phyloP scores from a whole-genome alignment of 192 early-diverging fungal species.

The Tieghemiomyces parasiticus region DNA sequence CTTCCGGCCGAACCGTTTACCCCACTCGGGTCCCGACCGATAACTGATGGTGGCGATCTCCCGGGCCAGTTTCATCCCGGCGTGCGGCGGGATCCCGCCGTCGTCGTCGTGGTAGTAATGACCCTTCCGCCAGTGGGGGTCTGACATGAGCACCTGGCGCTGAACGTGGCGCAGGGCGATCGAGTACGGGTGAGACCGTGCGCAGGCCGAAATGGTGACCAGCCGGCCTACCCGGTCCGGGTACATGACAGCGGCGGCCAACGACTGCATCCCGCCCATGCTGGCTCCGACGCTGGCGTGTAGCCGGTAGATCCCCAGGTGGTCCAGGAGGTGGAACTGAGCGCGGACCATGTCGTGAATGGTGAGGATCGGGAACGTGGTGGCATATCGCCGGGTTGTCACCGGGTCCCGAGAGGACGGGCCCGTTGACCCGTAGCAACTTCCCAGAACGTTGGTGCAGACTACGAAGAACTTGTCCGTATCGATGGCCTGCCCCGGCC shows the following conservation, averaged over 20 bases:
- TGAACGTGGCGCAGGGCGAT: conserved; percentile 89
- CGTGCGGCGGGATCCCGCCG: conserved; percentile 57
- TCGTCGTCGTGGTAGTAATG: conserved; percentile 60
- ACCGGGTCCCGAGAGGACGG: conserved; percentile 68
- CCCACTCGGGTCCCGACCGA: conserved; percentile 97
- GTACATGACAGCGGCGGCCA: conserved; percentile 69
- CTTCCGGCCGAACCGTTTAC: conserved; percentile 80
- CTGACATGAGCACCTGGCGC: conserved; percentile 77
- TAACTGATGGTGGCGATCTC: conserved; percentile 88
- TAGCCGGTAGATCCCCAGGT: conserved; percentile 58
- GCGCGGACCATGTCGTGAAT: conserved; percentile 94
- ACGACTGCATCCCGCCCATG: conserved; percentile 95
- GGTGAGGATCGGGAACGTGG: conserved; percentile 80
- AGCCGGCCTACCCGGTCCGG: conserved; percentile 70
- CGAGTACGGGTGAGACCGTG: conserved; percentile 89
- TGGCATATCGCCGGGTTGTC: conserved; percentile 63
- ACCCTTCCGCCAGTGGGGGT: conserved; percentile 91
- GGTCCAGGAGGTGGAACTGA: conserved; percentile 75
- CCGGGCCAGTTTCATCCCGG: conserved; percentile 93
- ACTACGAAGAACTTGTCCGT: conserved; percentile 90
- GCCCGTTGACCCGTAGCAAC: conserved; percentile 92
- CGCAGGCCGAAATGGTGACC: conserved; percentile 78
- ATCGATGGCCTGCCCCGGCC: conserved; percentile 81
- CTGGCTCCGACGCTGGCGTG: conserved; percentile 83
- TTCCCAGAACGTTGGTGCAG: conserved; percentile 92